These are phyloP conservation scores for Eimeria falciformis DNA, from an alignment of 169 alveolate species.

Conservation along the genomic window DNA sequence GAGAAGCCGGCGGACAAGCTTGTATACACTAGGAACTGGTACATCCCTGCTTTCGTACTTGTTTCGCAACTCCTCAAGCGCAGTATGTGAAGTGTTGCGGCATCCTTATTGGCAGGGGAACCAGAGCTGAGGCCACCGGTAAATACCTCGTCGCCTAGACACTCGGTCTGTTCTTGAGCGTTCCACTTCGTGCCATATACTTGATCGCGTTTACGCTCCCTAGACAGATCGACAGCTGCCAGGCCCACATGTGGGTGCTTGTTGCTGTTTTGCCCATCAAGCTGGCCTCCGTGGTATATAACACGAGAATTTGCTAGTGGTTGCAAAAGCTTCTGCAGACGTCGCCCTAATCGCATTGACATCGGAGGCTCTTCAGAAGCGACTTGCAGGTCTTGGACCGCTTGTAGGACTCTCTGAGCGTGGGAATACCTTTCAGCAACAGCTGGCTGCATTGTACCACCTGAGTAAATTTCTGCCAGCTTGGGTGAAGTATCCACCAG, in stretches of 20 bases:
- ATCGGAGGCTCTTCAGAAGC: background rate
- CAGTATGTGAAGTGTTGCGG: conserved; percentile 19
- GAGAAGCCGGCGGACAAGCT: conserved; percentile 10
- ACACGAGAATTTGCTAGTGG: conserved; percentile 2
- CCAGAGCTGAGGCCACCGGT: too few species aligned
- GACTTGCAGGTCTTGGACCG: background rate
- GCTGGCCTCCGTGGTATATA: background rate
- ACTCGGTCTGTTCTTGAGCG: too few species aligned
- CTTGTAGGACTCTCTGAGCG: conserved; percentile 7
- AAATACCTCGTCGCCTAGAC: too few species aligned
- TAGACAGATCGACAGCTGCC: too few species aligned
- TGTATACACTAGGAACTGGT: conserved; percentile 25
- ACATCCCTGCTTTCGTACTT: background rate
- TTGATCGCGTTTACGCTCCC: too few species aligned
- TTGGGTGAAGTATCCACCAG: background rate
- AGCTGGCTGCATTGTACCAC: background rate
- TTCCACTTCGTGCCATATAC: too few species aligned
- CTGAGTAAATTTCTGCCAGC: background rate
- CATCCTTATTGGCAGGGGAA: background rate
- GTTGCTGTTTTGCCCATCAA: too few species aligned
- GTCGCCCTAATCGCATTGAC: conserved; percentile 4
- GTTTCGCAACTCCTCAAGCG: background rate
- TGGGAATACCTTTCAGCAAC: background rate
- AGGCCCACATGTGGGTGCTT: too few species aligned
- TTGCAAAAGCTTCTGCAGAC: conserved; percentile 55